Evolutionary conservation across 2,329 filamentous ascomycete genomes (phyloP).

Genomic region (Aureobasidium namibiae): DNA sequence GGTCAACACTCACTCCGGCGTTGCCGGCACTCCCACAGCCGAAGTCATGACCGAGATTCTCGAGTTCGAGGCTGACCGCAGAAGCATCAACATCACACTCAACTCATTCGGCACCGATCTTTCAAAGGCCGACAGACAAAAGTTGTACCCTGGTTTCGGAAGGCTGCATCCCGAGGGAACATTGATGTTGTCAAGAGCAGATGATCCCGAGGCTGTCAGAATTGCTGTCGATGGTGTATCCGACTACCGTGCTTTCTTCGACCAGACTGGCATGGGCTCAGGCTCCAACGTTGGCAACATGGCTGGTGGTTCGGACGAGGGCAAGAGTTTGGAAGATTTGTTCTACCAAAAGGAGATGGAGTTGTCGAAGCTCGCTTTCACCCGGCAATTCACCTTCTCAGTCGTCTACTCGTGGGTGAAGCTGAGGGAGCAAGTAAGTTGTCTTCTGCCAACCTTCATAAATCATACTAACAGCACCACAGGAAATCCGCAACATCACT

Average conservation of each 20-base stretch:
- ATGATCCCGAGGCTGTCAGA: conserved; percentile 88
- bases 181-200: conserved; percentile 86
- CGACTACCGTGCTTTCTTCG: conserved; percentile 95
- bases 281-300: conserved; percentile 72
- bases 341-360: conserved; percentile 99
- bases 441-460: neutral
- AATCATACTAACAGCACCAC: conserved; percentile 20
- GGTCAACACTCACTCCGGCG: conserved; percentile 80
- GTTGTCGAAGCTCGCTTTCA: conserved; percentile 90
- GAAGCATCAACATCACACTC: conserved; percentile 97
- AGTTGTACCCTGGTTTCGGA: conserved; percentile 89
- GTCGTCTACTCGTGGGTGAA: conserved; percentile 98
- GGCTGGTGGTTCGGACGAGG: conserved; percentile 70
- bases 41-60: conserved; percentile 95
- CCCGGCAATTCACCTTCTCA: conserved; percentile 86
- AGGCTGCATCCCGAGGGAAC: conserved; percentile 89
- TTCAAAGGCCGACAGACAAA: conserved; percentile 85
- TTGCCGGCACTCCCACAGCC: conserved; percentile 78
- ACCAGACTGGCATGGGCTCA: conserved; percentile 67
- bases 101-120: conserved; percentile 98
- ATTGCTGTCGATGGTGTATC: conserved; percentile 86
- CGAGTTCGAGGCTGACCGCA: conserved; percentile 91
- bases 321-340: conserved; percentile 88
- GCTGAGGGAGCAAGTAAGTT: conserved; percentile 82
- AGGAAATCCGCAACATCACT: conserved; percentile 99